phyloP scores from a whole-genome alignment of 2,329 filamentous ascomycete species.

The Cladosporium sp. region DNA sequence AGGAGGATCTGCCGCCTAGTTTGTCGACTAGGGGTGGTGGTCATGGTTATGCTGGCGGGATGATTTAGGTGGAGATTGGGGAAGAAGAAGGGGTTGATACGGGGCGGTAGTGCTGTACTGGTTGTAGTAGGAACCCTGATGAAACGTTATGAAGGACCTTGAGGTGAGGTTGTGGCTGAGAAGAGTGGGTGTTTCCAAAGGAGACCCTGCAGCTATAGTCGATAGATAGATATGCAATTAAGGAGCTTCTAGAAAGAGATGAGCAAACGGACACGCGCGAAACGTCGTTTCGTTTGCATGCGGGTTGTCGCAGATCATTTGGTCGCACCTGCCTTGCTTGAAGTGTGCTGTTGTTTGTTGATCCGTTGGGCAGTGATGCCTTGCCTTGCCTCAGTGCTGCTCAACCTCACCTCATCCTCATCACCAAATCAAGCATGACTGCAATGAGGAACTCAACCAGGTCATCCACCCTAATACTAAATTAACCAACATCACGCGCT shows the following conservation, averaged over 20 bases:
- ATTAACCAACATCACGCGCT: not conserved
- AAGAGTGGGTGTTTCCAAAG: not conserved
- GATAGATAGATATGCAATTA: not conserved
- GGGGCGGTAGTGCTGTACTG: not conserved
- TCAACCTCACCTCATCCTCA: not conserved
- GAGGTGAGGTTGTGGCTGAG: not conserved
- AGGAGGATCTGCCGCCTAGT: slow-evolving; percentile 46
- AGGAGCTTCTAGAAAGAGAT: not conserved
- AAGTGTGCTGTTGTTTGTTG: not conserved
- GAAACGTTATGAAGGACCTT: not conserved
- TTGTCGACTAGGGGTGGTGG: slow-evolving; percentile 25
- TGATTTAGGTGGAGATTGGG: not conserved
- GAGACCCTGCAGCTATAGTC: not conserved
- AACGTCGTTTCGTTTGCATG: slow-evolving; percentile 1
- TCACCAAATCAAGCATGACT: not conserved
- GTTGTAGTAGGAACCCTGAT: not conserved
- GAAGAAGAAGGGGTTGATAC: not conserved
- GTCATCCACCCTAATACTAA: not conserved
- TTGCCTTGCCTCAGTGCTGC: not conserved
- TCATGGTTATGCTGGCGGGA: not conserved
- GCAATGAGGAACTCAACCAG: not conserved
- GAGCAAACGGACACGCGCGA: not conserved
- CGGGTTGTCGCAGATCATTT: not conserved
- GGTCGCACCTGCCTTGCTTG: slow-evolving; percentile 10
- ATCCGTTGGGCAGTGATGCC: not conserved